Conservation (phyloP, 2,329 filamentous ascomycete genomes). For the Colletotrichum sojae region DNA sequence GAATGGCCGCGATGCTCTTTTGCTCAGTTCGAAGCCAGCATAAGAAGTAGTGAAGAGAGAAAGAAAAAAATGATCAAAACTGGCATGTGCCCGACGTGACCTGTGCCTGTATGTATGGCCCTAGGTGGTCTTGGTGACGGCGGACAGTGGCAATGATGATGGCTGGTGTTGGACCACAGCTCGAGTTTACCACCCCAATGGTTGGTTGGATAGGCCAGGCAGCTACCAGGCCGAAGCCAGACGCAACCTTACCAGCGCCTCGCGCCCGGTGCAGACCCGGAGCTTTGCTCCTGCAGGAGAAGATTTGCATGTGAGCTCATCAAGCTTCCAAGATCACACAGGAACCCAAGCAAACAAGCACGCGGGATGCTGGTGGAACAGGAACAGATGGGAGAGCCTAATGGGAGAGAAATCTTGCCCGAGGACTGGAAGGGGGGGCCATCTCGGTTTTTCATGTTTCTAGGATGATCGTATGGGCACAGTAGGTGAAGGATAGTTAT, state of each 20-base stretch:
- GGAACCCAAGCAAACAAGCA: constrained; percentile 28
- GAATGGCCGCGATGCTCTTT: constrained; percentile 36
- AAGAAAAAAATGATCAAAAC: constrained; percentile 30
- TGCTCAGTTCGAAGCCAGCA: constrained; percentile 34
- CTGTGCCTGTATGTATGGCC: not conserved
- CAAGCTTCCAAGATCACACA: constrained; percentile 39
- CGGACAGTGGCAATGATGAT: constrained; percentile 15
- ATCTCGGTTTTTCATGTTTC: constrained; percentile 30
- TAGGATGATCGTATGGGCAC: constrained; percentile 9
- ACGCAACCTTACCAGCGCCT: constrained; percentile 29
- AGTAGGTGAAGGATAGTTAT: constrained; percentile 2
- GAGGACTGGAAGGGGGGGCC: constrained; percentile 4
- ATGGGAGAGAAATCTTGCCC: constrained; percentile 3
- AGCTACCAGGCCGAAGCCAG: constrained; percentile 29
- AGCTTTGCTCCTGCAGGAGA: constrained; percentile 35
- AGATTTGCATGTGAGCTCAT: constrained; percentile 42
- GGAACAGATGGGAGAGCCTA: constrained; percentile 5
- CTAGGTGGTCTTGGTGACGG: constrained; percentile 5
- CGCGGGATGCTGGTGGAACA: constrained; percentile 2
- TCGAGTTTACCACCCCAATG: constrained; percentile 21
- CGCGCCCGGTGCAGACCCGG: constrained; percentile 18
- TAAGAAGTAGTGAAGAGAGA: constrained; percentile 17
- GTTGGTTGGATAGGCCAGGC: constrained; percentile 22
- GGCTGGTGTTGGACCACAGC: constrained; percentile 2
- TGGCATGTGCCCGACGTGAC: constrained; percentile 31